Base-by-base conservation (phyloP, 768 basidiomycete genomes). In the Rhodotorula paludigena region DNA sequence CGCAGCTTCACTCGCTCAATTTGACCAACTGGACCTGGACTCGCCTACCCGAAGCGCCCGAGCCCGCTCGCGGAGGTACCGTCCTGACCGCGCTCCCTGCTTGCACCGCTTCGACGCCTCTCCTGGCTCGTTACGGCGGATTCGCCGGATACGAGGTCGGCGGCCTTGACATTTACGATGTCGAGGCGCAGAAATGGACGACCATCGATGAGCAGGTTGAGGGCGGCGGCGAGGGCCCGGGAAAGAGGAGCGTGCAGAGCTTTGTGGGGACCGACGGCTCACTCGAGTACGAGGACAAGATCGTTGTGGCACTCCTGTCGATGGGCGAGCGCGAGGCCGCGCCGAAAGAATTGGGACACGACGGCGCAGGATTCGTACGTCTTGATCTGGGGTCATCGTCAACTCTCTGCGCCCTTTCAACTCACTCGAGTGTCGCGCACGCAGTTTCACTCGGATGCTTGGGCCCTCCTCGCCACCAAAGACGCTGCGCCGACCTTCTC, bases 61-160 rank as follows among this genome's bases (percentile, higher is more conserved):
- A 71, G 8, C 79, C 79, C 5, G 77, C 77, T 3, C 77, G 81
- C 25, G 80, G 81, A 11, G 82, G 82, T 5, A 82, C 81, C 0
- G 77, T 77, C n/a, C 76, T 82, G 57, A 74, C 77, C 15, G 74
- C 76, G 11, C 64, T 79, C 33, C 75, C 20, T n/a, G 15, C 63
- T 72, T 25, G 76, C 10, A 5, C n/a, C n/a, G n/a, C n/a, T n/a
- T n/a, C 44, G 44, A 45, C 44, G 42, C 20, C 25, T 41, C 10
- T n/a, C 32, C 55, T 62, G 47, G 58, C 56, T 18, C 35, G 81
- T 9, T 82, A 79, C 65, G 82, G 79, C 28, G 73, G 72, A 9
- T 72, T 78, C 48, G 77, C 61, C 6, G 73, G 66, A 6, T 62
- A 78, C 44, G 77, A 82, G 59, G 75, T 82, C 14, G 80, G 79